phyloP scores from a whole-genome alignment of 2,329 filamentous ascomycete genomes.

The Stemphylium beticola region DNA sequence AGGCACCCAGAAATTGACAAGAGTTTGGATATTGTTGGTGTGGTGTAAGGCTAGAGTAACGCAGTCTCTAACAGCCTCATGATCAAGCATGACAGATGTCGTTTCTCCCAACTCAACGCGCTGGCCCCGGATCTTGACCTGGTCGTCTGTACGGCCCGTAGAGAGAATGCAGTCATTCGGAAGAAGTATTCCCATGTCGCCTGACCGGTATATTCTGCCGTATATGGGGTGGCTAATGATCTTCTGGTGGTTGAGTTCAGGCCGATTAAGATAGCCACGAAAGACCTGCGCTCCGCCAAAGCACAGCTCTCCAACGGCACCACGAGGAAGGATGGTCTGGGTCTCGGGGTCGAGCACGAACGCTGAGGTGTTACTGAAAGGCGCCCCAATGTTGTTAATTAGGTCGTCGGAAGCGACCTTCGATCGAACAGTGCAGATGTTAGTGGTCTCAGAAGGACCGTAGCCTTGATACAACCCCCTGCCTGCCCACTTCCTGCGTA shows the following conservation, averaged over 20 bases:
- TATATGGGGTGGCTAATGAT: constrained; percentile 72
- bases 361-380: constrained; percentile 76
- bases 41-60: constrained; percentile 65
- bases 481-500: constrained; percentile 72
- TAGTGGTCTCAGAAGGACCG: constrained; percentile 84
- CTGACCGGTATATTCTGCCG: constrained; percentile 80
- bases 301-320: constrained; percentile 81
- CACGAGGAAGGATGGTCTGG: constrained; percentile 63
- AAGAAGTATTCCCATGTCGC: constrained; percentile 81
- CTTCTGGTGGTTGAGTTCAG: constrained; percentile 66
- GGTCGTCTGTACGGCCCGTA: constrained; percentile 74
- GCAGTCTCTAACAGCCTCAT: constrained; percentile 63
- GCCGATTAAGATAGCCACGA: constrained; percentile 73
- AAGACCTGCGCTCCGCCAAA: constrained; percentile 85
- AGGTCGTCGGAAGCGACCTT: constrained; percentile 64
- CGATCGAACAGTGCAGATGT: constrained; percentile 78
- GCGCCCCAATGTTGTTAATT: constrained; percentile 77
- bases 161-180: constrained; percentile 77
- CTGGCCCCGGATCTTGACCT: constrained; percentile 82
- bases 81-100: constrained; percentile 64
- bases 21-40: constrained; percentile 53
- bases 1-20: constrained; percentile 75
- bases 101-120: constrained; percentile 81
- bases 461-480: constrained; percentile 76
- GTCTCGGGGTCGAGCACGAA: constrained; percentile 62